A percentile compares a stretch with the other conserved stretches of the same genome.
Conservation (phyloP, 495 filamentous ascomycete species). For the Penicillium bialowiezense region DNA sequence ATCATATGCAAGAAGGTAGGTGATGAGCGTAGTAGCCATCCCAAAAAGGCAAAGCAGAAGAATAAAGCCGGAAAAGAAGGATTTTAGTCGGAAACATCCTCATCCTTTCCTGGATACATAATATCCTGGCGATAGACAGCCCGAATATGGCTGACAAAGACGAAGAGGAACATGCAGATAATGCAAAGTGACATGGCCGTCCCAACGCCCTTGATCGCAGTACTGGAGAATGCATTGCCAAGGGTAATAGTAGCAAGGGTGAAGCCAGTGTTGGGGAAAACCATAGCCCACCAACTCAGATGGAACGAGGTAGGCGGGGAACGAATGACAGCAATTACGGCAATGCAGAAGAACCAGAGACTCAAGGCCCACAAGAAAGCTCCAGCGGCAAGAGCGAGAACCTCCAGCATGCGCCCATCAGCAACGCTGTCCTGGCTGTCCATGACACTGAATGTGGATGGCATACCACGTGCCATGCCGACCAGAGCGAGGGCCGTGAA, state of each 20-base stretch:
- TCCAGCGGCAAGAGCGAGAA: slow-evolving; percentile 49
- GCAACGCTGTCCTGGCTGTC: slow-evolving; percentile 24
- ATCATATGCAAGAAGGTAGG: slow-evolving; percentile 1
- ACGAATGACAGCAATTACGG: slow-evolving; percentile 51
- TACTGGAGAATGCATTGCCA: slow-evolving; percentile 38
- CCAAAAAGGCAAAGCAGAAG: not conserved
- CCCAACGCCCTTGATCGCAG: slow-evolving; percentile 36
- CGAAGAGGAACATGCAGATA: slow-evolving; percentile 56
- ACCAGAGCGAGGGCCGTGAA: slow-evolving; percentile 73
- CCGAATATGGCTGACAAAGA: slow-evolving; percentile 49
- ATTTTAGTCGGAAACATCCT: slow-evolving; percentile 46
- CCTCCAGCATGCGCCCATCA: slow-evolving; percentile 38
- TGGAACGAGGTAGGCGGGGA: slow-evolving; percentile 49
- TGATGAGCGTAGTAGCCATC: too few species aligned
- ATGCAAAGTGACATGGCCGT: slow-evolving; percentile 49
- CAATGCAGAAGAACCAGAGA: slow-evolving; percentile 70
- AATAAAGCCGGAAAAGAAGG: not conserved
- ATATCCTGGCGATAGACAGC: slow-evolving; percentile 55
- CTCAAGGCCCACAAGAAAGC: slow-evolving; percentile 69
- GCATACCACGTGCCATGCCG: slow-evolving; percentile 52
- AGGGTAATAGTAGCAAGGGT: slow-evolving; percentile 46
- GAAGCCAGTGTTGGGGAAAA: slow-evolving; percentile 38
- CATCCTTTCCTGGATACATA: slow-evolving; percentile 61
- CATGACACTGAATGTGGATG: slow-evolving; percentile 33
- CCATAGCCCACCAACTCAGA: slow-evolving; percentile 50